Evolutionary conservation across 441 rosid species (phyloP).

Genomic region (Biscutella laevigata): DNA sequence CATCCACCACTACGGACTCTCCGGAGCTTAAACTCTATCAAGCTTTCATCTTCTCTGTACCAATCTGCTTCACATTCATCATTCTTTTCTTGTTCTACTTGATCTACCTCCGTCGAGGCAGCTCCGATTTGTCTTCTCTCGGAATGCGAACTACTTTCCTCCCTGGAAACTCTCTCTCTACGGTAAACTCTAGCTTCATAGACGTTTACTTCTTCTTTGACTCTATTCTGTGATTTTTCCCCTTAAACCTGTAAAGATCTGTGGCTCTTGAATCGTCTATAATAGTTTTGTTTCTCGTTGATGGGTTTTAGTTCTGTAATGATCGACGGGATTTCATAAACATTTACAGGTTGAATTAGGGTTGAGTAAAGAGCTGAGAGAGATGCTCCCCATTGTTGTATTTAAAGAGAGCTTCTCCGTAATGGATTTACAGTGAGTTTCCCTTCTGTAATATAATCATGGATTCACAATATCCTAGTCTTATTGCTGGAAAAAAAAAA

Average conservation of each 20-base stretch:
- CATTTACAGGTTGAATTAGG: constrained; percentile 55
- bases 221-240: too few relatives aligned
- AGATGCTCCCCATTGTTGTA: constrained; percentile 77
- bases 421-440: constrained; percentile 60
- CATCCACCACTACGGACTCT: constrained; percentile 19
- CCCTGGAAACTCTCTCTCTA: constrained; percentile 18
- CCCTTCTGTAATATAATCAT: background rate
- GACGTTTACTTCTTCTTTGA: background rate
- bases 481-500: background rate
- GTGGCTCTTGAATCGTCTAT: background rate
- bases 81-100: constrained; percentile 66
- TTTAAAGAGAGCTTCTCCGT: constrained; percentile 75
- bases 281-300: background rate
- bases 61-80: constrained; percentile 63
- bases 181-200: too few relatives aligned
- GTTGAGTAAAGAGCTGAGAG: constrained; percentile 73
- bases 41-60: constrained; percentile 69
- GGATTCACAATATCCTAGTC: background rate
- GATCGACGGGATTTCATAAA: constrained; percentile 1
- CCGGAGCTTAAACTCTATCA: constrained; percentile 66
- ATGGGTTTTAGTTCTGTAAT: constrained; percentile 9
- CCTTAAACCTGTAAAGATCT: background rate
- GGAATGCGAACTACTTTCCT: constrained; percentile 42
- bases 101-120: constrained; percentile 65
- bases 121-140: constrained; percentile 59